Percentiles rank a stretch among this genome's conserved stretches.
These are phyloP conservation scores for Thymus mandschuricus DNA, from an alignment of 257 asterid genomes.

Conservation along the genomic window DNA sequence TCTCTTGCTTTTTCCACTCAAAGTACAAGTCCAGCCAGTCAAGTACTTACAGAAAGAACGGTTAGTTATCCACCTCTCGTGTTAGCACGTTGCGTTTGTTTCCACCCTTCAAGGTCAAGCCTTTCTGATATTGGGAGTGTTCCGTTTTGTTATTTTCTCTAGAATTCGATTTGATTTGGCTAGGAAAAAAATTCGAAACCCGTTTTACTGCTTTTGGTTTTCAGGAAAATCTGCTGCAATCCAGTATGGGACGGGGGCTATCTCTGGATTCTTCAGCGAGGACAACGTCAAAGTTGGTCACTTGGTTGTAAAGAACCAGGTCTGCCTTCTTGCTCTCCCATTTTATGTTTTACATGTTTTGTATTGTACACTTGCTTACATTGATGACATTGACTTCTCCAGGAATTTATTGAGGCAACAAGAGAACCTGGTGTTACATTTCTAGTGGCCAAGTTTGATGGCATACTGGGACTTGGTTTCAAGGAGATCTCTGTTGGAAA, in stretches of 20 bases:
- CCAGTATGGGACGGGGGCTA: conserved; percentile 92
- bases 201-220: neutral
- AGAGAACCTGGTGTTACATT: conserved; percentile 87
- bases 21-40: conserved; percentile 82
- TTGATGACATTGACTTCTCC: conserved; percentile 19
- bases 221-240: conserved; percentile 90
- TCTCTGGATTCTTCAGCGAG: conserved; percentile 88
- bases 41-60: conserved; percentile 75
- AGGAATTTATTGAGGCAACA: conserved; percentile 95
- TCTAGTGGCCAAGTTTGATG: conserved; percentile 96
- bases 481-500: conserved; percentile 93
- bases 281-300: conserved; percentile 83
- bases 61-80: conserved; percentile 42
- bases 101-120: conserved; percentile 10
- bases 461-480: conserved; percentile 94
- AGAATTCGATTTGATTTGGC: neutral
- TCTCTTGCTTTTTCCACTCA: conserved; percentile 82
- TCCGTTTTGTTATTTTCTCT: conserved; percentile 1
- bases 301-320: conserved; percentile 80
- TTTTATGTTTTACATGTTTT: conserved; percentile 14
- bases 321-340: conserved; percentile 7
- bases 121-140: neutral
- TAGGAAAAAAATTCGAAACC: neutral
- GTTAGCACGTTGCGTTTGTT: neutral
- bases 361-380: conserved; percentile 20